phyloP scores from a whole-genome alignment of 768 basidiomycete genomes.

The Podaxis sp. region DNA sequence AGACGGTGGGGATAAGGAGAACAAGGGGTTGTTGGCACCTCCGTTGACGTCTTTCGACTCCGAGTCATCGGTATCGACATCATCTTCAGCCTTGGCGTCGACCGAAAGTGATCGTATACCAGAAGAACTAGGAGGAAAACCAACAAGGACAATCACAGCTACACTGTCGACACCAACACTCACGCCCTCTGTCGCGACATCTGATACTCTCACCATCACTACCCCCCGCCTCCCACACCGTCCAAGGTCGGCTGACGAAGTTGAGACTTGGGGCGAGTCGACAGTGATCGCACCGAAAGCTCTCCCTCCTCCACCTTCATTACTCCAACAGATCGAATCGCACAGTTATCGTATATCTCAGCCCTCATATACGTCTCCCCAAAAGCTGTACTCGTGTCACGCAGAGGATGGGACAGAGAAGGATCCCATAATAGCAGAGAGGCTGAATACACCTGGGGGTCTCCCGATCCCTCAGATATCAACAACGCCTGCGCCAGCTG shows the following conservation, averaged over 20 bases:
- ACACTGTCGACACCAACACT: background rate
- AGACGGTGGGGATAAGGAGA: slow-evolving; percentile 12
- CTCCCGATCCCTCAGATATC: slow-evolving; percentile 55
- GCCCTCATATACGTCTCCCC: background rate
- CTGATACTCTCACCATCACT: background rate
- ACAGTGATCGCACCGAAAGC: background rate
- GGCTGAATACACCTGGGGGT: slow-evolving; percentile 32
- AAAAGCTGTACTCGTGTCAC: background rate
- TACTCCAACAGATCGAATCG: background rate
- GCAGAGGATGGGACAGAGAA: background rate
- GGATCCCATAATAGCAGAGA: background rate
- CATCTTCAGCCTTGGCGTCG: slow-evolving; percentile 3
- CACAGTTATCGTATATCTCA: background rate
- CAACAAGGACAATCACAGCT: background rate
- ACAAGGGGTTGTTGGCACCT: background rate
- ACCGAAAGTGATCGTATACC: background rate
- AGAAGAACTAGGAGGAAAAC: background rate
- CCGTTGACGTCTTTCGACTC: slow-evolving; percentile 3
- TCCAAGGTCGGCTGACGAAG: background rate
- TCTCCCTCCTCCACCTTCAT: background rate
- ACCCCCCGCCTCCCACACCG: background rate
- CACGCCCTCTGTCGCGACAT: background rate
- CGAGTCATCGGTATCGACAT: background rate
- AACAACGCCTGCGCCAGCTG: slow-evolving; percentile 26
- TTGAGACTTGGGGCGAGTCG: background rate